Conservation (phyloP, 192 early-diverging fungal species). For the Backusella westeae region DNA sequence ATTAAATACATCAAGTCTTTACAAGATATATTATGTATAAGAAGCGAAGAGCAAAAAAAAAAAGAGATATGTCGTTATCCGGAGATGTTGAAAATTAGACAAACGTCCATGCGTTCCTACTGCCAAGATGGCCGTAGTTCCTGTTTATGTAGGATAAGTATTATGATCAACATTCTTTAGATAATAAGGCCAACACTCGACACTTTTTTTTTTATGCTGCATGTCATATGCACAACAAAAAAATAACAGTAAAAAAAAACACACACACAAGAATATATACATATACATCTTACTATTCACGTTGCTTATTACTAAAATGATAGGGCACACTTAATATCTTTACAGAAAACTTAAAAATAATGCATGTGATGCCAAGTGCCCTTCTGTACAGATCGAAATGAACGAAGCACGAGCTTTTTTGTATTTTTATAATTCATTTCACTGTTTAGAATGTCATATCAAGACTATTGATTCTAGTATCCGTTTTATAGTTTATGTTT, state of each 20-base stretch:
- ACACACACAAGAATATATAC: background rate
- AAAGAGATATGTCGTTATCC: background rate
- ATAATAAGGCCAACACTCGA: background rate
- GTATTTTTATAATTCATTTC: background rate
- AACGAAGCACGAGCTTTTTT: background rate
- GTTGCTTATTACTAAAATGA: too few relatives aligned
- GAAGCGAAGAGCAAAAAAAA: background rate
- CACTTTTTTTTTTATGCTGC: background rate
- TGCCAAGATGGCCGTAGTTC: background rate
- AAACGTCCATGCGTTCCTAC: background rate
- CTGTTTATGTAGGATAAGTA: background rate
- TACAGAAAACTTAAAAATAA: background rate
- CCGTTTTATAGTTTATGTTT: background rate
- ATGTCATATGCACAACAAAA: background rate
- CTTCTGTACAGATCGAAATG: background rate
- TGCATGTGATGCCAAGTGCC: background rate
- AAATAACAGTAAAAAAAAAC: background rate
- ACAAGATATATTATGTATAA: background rate
- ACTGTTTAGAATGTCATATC: background rate
- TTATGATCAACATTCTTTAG: background rate
- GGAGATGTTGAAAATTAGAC: background rate
- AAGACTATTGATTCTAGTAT: background rate
- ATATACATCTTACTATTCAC: too few relatives aligned
- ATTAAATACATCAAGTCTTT: background rate
- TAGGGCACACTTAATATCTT: too few relatives aligned